Evolutionary conservation across 2,329 filamentous ascomycete species (phyloP), one percentile per base, ranked within the genome.

Genomic region (Fusarium newnesense): DNA sequence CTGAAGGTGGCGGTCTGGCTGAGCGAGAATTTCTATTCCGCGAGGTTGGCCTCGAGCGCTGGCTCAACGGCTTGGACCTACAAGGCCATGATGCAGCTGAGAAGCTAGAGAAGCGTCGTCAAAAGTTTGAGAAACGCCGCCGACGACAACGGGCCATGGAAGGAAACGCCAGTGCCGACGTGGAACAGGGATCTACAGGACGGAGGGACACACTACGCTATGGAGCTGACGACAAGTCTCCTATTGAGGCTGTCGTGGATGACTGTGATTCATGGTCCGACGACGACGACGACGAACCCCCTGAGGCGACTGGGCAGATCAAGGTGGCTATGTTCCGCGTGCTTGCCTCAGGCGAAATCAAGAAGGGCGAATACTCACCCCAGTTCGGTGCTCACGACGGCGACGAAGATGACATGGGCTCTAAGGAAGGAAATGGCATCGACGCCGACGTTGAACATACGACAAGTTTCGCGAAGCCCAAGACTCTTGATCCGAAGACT

Each of bases 341-440:
- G 13, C 87, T 98, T 50, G 96, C 96, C 4, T 97, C 95, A 11
- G 96, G 96, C 19, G 96, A 98, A 82, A 97, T 99, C 80, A 98
- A 98, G 84, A 94, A 95, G 80, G 96, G 96, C 72, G 96, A 99
- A 83, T 99, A 98, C 82, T 97, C 95, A 3, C 96, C 96, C 18
- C 96, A 98, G 79, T 98, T 98, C 74, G 95, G 97, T 81, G 96
- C 96, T 6, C 94, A 98, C 77, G 96, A 98, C 78, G 96, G 97
- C 72, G 95, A 97, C 70, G 95, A 97, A 63, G 91, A 93, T 60
- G 85, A 87, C 37, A 59, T 78, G 66, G 73, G 71, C 24, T 81
- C 87, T 34, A 84, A 85, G 34, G 87, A 85, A 11, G 88, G 86
- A 57, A 90, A 87, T 43, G 87, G 86, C 19, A 86, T 93, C 68